phyloP scores from a whole-genome alignment of 108 stramenopile species.

The Conticribra weissflogii region DNA sequence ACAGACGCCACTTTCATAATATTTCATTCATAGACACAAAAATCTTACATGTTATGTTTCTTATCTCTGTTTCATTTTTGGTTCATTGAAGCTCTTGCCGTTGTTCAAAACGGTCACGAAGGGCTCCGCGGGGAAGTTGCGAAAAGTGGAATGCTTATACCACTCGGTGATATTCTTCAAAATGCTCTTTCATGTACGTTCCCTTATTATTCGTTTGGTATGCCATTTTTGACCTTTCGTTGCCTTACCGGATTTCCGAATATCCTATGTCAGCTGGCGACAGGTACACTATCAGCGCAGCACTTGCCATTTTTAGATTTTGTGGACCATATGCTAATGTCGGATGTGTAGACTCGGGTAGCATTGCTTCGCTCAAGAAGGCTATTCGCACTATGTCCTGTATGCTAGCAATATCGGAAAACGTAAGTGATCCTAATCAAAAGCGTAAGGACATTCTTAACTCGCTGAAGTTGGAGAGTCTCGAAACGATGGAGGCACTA shows the following conservation, averaged over 20 bases:
- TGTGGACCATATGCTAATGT: slow-evolving; percentile 70
- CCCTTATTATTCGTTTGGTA: background rate
- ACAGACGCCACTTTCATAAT: background rate
- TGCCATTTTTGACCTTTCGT: background rate
- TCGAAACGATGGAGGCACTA: slow-evolving; percentile 68
- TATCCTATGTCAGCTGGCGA: slow-evolving; percentile 42
- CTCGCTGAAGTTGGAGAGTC: slow-evolving; percentile 68
- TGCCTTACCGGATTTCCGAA: background rate
- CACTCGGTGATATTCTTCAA: slow-evolving; percentile 72
- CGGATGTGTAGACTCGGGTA: slow-evolving; percentile 42
- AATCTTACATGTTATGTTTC: background rate
- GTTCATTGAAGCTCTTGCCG: slow-evolving; percentile 50
- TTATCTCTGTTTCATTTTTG: background rate
- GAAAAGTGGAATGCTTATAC: slow-evolving; percentile 69
- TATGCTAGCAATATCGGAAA: slow-evolving; percentile 54
- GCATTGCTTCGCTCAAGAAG: slow-evolving; percentile 57
- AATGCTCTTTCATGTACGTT: slow-evolving; percentile 44
- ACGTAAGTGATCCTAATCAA: slow-evolving; percentile 34
- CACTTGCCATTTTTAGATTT: slow-evolving; percentile 65
- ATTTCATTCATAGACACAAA: background rate
- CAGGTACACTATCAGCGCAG: slow-evolving; percentile 64
- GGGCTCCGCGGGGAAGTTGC: slow-evolving; percentile 72
- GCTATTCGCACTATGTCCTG: slow-evolving; percentile 69
- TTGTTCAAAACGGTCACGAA: slow-evolving; percentile 63
- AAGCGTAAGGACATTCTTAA: slow-evolving; percentile 54